Base-by-base conservation (phyloP, 441 rosid genomes). In the Corymbia calophylla region DNA sequence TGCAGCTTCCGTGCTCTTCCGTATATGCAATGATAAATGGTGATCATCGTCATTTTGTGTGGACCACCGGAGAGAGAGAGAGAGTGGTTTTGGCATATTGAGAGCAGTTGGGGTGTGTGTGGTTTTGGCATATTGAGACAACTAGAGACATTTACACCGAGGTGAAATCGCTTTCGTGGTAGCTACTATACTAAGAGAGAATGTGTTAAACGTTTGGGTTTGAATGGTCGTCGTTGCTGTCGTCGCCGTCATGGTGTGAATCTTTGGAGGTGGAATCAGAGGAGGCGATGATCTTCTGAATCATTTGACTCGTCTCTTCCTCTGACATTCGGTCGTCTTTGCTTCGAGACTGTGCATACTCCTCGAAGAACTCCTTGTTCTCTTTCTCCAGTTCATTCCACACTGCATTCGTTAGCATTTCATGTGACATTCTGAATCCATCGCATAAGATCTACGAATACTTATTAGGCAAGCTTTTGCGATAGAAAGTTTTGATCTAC, bases 341-440 rank as follows among this genome's bases (percentile, higher is more conserved):
- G 94, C 92, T 90, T 89, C 94, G 97, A 7, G 94, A 94, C 92
- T 93, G 86, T 53, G 93, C 95, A 88, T 97, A 97, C 6, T 92
- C 96, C 91, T 95, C 95, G 85, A 97, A 97, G 96, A 97, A 97
- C 39, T 95, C 98, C 94, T 94, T 97, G 94, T 97, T 97, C 92
- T 95, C 99, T 92, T 95, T 97, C 95, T 95, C 98, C 60, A 97
- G 90, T 89, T 96, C 99, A 53, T 94, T 97, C 99, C 99, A 97
- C 86, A 97, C 99, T 97, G 94, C 87, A 86, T 35, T 31, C 53
- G 53, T 18, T 82, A 16, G 87, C 15, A 86, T 73, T 49, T 51
- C 49, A 48, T 66, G 7, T 1, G 39, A 62, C 48, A 10, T 51
- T 77, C 44, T 25, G 9, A 39, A 77, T 77, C 84, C 84, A 6